Percentiles rank a stretch among this genome's conserved stretches.
These are phyloP conservation scores for Boletus tylopilopsis DNA, from an alignment of 768 basidiomycete genomes.

Conservation along the genomic window DNA sequence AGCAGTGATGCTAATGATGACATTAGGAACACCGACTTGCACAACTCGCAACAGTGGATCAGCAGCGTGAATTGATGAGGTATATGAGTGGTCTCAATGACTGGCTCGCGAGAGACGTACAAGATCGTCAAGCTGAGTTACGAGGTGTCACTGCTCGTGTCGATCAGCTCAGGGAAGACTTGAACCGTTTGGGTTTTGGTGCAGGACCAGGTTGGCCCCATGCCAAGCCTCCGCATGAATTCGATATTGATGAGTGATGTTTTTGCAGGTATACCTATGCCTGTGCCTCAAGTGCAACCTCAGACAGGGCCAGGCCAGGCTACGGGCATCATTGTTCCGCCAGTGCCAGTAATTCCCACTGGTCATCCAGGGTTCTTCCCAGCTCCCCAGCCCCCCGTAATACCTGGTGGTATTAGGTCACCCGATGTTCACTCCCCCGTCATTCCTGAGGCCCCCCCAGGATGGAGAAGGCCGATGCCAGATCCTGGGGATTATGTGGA, in stretches of 20 bases:
- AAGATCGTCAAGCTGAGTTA: constrained; percentile 73
- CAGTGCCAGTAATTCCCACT: constrained; percentile 15
- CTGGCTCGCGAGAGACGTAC: constrained; percentile 77
- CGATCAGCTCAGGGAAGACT: constrained; percentile 41
- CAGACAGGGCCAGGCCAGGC: constrained; percentile 7
- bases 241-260: not conserved
- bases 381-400: constrained; percentile 18
- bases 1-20: constrained; percentile 6
- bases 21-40: constrained; percentile 70
- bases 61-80: constrained; percentile 75
- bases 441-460: constrained; percentile 20
- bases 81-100: constrained; percentile 75
- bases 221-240: not conserved
- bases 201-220: constrained; percentile 36
- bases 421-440: constrained; percentile 17
- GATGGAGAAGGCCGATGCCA: constrained; percentile 22
- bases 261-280: constrained; percentile 24
- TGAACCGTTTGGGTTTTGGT: constrained; percentile 44
- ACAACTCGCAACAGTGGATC: constrained; percentile 70
- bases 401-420: constrained; percentile 13
- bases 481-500: constrained; percentile 14
- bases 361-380: constrained; percentile 22
- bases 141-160: constrained; percentile 62
- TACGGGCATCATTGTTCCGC: constrained; percentile 23
- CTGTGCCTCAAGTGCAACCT: too few species aligned